A percentile compares a stretch with the other conserved stretches of the same genome.
Conservation (phyloP, 176 grass and related monocot species). For the Raddia guianensis region DNA sequence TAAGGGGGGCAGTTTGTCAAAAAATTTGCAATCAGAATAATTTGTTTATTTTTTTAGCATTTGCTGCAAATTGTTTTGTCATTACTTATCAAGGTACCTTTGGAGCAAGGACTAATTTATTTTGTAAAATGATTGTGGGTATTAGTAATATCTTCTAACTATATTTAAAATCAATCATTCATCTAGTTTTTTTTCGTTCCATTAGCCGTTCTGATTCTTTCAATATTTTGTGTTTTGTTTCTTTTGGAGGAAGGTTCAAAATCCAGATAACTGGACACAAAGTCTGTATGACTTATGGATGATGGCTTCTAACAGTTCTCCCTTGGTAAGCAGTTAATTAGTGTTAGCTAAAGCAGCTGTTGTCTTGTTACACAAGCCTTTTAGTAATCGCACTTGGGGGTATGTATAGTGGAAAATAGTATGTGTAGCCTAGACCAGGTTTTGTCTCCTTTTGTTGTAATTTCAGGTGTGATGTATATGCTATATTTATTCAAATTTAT, state of each 20-base stretch:
- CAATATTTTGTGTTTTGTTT: conserved; percentile 25
- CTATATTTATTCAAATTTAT: conserved; percentile 23
- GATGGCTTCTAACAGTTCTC: conserved; percentile 58
- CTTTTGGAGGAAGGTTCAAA: conserved; percentile 66
- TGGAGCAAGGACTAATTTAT: neutral
- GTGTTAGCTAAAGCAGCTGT: conserved; percentile 22
- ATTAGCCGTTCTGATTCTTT: neutral
- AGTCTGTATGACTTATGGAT: conserved; percentile 80
- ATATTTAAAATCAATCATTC: neutral
- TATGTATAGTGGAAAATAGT: neutral
- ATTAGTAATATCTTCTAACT: conserved; percentile 17
- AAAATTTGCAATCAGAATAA: conserved; percentile 12
- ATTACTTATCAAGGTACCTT: conserved; percentile 2
- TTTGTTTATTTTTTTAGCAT: conserved; percentile 3
- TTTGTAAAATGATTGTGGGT: neutral
- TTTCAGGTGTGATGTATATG: conserved; percentile 12
- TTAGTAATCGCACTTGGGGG: conserved; percentile 11
- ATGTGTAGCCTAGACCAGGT: neutral
- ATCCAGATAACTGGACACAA: conserved; percentile 69
- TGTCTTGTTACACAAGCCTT: conserved; percentile 5
- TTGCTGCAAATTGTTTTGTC: neutral
- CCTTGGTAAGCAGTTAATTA: conserved; percentile 49
- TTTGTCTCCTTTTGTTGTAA: conserved; percentile 1
- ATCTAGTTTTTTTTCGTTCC: neutral
- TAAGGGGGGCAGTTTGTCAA: neutral